These are phyloP conservation scores for Pseudonitzschia delicatissima DNA, from an alignment of 108 stramenopile species.

Conservation along the genomic window DNA sequence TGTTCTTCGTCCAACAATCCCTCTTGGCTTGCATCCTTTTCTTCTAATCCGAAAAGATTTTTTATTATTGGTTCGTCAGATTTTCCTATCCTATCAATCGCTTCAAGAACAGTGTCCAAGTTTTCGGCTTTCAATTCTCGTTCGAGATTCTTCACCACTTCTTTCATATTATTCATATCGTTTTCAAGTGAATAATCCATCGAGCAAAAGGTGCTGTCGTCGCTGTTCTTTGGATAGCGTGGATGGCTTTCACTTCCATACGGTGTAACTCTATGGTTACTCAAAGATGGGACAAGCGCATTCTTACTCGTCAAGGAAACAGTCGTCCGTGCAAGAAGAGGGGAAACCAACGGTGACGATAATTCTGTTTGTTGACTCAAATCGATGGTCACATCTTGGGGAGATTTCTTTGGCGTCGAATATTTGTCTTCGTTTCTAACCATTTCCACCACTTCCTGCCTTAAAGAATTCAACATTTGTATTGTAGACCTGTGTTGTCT, in stretches of 20 bases:
- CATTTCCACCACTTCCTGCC: constrained; percentile 3
- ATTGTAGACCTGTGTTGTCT: background rate
- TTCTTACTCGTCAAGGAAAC: background rate
- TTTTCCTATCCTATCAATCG: constrained; percentile 10
- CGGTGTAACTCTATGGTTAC: background rate
- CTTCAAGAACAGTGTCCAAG: constrained; percentile 5
- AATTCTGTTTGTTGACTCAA: background rate
- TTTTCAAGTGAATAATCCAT: constrained; percentile 1
- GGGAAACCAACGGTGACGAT: background rate
- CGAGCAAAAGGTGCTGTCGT: constrained; percentile 4
- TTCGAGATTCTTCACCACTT: constrained; percentile 7
- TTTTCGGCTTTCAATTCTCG: constrained; percentile 1
- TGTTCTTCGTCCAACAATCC: background rate
- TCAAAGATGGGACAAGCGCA: background rate
- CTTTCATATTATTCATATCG: constrained; percentile 5
- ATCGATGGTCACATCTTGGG: constrained; percentile 4
- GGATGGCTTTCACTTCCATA: too few relatives aligned
- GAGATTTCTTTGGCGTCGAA: background rate
- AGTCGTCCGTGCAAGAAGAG: background rate
- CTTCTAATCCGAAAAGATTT: background rate
- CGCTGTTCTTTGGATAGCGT: background rate
- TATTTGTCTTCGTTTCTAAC: background rate
- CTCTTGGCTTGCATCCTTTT: background rate
- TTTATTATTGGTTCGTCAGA: constrained; percentile 1
- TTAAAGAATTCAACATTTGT: constrained; percentile 11